Percentiles rank a stretch among this genome's conserved stretches.
Evolutionary conservation across 2,329 filamentous ascomycete species (phyloP).

Genomic region (Hypoxylon sp.): DNA sequence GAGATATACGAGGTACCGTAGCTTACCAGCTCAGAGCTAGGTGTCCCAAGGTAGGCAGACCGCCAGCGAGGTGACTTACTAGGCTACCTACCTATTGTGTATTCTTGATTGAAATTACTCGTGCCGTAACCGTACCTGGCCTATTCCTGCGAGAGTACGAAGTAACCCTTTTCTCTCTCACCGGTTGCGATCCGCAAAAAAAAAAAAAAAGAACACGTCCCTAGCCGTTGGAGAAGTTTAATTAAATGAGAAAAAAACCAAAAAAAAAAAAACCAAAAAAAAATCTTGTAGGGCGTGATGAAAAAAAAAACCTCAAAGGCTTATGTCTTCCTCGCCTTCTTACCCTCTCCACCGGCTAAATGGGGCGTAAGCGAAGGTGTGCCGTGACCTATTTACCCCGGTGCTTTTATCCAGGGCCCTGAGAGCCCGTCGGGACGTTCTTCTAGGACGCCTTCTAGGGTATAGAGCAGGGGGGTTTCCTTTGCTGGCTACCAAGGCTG

Average conservation of each 20-base stretch:
- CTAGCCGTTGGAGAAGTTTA: constrained; percentile 28
- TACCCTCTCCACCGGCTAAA: constrained; percentile 27
- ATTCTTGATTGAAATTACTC: constrained; percentile 10
- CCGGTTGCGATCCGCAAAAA: constrained; percentile 29
- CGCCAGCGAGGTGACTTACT: background rate
- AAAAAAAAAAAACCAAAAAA: constrained; percentile 2
- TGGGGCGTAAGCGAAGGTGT: constrained; percentile 28
- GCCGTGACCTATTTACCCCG: constrained; percentile 28
- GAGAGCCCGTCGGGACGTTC: constrained; percentile 28
- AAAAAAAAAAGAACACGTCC: too few relatives aligned
- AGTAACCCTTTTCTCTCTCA: constrained; percentile 19
- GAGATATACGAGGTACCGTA: constrained; percentile 27
- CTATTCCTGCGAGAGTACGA: constrained; percentile 34
- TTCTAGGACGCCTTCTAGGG: background rate
- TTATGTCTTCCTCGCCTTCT: background rate
- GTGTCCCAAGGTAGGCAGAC: too few relatives aligned
- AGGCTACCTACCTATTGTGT: too few relatives aligned
- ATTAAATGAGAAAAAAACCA: constrained; percentile 1
- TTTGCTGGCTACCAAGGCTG: background rate
- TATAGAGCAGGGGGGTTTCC: constrained; percentile 1
- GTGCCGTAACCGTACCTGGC: constrained; percentile 23
- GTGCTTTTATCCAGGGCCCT: constrained; percentile 33
- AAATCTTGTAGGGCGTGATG: constrained; percentile 15
- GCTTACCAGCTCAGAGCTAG: constrained; percentile 4
- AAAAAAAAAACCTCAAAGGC: background rate